Percentiles rank a stretch among this genome's conserved stretches.
Conservation (phyloP, 2,329 filamentous ascomycete genomes). For the Cladosporium sp. region DNA sequence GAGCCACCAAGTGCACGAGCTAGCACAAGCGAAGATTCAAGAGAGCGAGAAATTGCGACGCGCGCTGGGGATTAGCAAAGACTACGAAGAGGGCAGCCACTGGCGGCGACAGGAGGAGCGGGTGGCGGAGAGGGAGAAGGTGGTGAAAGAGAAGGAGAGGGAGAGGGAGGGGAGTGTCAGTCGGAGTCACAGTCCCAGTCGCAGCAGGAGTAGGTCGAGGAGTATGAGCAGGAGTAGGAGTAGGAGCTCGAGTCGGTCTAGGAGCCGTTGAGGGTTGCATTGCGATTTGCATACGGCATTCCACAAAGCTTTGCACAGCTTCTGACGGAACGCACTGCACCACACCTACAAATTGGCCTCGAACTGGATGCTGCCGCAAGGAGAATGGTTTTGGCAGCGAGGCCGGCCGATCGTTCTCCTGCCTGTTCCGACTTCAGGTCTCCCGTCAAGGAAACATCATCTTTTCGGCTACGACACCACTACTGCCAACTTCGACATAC, state of each 20-base stretch:
- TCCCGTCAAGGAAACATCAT: not conserved
- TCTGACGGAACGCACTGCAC: not conserved
- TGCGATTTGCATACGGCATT: not conserved
- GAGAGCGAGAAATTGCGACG: slow-evolving; percentile 87
- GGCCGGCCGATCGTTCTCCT: not conserved
- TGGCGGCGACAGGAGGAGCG: slow-evolving; percentile 83
- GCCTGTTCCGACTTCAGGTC: too few relatives aligned
- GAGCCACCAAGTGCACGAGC: slow-evolving; percentile 90
- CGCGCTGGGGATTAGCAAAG: slow-evolving; percentile 82
- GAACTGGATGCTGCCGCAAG: not conserved
- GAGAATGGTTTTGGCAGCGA: not conserved
- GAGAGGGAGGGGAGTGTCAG: slow-evolving; percentile 10
- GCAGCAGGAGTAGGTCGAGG: slow-evolving; percentile 3
- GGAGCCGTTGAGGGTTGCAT: slow-evolving; percentile 7
- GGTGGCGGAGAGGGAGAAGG: slow-evolving; percentile 20
- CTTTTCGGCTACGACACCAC: not conserved
- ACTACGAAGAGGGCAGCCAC: slow-evolving; percentile 84
- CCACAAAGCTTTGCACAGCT: too few relatives aligned
- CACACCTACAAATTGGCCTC: not conserved
- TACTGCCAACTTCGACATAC: not conserved
- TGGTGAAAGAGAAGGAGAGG: slow-evolving; percentile 9
- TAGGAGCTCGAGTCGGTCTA: not conserved
- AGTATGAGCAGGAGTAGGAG: slow-evolving; percentile 4
- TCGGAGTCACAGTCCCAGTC: not conserved
- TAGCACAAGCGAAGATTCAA: slow-evolving; percentile 93